Evolutionary conservation across 306 rosid species (phyloP).

Genomic region (Malus sylvestris): DNA sequence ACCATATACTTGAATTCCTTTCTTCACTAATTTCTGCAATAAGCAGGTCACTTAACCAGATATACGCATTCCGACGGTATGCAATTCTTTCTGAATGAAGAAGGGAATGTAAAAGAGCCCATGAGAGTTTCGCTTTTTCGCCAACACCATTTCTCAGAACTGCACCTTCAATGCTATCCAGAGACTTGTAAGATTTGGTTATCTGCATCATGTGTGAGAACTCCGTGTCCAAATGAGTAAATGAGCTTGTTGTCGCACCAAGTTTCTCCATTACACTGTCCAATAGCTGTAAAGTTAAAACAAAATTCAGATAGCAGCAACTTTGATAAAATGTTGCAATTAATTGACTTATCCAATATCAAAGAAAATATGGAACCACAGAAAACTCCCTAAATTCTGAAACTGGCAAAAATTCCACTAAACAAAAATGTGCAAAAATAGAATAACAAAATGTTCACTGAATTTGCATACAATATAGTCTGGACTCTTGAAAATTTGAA

Average conservation of each 20-base stretch:
- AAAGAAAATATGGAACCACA: not conserved
- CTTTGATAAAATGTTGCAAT: not conserved
- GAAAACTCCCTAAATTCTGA: not conserved
- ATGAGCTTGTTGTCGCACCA: conserved; percentile 63
- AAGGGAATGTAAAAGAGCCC: conserved; percentile 93
- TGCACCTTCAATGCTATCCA: conserved; percentile 59
- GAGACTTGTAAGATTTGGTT: conserved; percentile 65
- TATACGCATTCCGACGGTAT: conserved; percentile 77
- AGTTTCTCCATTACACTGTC: conserved; percentile 75
- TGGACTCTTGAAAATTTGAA: not conserved
- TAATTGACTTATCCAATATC: not conserved
- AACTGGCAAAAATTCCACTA: not conserved
- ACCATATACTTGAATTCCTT: conserved; percentile 58
- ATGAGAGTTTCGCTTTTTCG: conserved; percentile 61
- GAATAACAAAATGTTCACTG: not conserved
- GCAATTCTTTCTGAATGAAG: conserved; percentile 85
- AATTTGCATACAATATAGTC: not conserved
- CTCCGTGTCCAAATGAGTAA: conserved; percentile 87
- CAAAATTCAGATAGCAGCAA: conserved; percentile 13
- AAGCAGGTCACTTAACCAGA: conserved; percentile 96
- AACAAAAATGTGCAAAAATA: not conserved
- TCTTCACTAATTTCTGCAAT: conserved; percentile 79
- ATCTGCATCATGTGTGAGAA: conserved; percentile 75
- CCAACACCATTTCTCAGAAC: conserved; percentile 55
- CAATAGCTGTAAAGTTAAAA: conserved; percentile 61